phyloP scores from a whole-genome alignment of 257 asterid species.

The Misopates orontium region DNA sequence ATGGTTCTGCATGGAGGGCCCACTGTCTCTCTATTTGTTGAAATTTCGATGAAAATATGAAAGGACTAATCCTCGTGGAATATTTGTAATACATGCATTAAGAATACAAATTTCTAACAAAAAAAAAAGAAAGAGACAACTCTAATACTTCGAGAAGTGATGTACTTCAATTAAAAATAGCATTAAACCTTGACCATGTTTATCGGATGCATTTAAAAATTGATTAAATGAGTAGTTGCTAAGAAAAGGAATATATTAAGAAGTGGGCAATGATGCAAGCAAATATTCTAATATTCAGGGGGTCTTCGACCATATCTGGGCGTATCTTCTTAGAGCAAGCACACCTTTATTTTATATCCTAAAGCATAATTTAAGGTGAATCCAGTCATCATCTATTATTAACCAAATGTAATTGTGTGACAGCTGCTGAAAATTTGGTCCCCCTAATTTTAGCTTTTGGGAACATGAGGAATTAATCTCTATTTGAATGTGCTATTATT shows the following conservation, averaged over 20 bases:
- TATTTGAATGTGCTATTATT: constrained; percentile 52
- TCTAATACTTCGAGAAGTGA: too few relatives aligned
- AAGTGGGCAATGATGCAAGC: constrained; percentile 72
- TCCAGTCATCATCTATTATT: constrained; percentile 48
- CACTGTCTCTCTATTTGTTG: too few relatives aligned
- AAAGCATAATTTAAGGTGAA: constrained; percentile 67
- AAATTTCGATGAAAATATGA: too few relatives aligned
- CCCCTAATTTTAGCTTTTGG: constrained; percentile 48
- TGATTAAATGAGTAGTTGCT: constrained; percentile 42
- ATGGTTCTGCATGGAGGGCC: too few relatives aligned
- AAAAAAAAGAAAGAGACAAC: too few relatives aligned
- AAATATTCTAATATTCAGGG: constrained; percentile 29
- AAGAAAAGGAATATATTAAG: constrained; percentile 63
- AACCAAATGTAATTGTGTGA: constrained; percentile 52
- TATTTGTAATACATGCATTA: constrained; percentile 8
- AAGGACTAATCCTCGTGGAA: constrained; percentile 9
- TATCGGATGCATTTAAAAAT: constrained; percentile 29
- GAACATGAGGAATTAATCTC: constrained; percentile 52
- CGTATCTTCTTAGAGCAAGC: constrained; percentile 75
- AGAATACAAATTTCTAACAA: too few relatives aligned
- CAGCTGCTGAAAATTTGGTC: constrained; percentile 60
- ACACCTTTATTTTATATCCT: constrained; percentile 41
- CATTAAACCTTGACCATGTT: constrained; percentile 51
- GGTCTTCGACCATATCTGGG: constrained; percentile 75
- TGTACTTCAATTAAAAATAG: too few relatives aligned